Conservation (phyloP, 1,139 yeast species). For the Suhomyces bokatorum region DNA sequence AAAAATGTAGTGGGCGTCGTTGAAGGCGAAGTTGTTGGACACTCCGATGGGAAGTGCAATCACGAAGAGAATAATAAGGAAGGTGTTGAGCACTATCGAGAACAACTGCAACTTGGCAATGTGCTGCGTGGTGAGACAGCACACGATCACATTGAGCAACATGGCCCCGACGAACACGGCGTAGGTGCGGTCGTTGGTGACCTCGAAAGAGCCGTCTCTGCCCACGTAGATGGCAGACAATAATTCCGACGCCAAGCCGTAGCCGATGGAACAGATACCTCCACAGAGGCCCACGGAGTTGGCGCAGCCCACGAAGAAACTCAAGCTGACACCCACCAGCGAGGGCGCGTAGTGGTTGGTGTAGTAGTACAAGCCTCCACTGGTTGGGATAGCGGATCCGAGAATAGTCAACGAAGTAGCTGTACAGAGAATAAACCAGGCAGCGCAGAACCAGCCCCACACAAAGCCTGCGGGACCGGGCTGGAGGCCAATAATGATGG, state of each 20-base stretch:
- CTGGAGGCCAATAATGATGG: slow-evolving; percentile 36
- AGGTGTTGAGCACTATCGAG: slow-evolving; percentile 57
- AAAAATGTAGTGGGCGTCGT: slow-evolving; percentile 42
- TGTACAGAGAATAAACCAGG: slow-evolving; percentile 55
- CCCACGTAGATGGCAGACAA: slow-evolving; percentile 36
- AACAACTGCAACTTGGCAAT: slow-evolving; percentile 54
- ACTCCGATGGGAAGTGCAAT: slow-evolving; percentile 67
- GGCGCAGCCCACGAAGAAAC: slow-evolving; percentile 38
- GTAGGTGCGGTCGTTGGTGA: slow-evolving; percentile 33
- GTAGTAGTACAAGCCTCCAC: slow-evolving; percentile 55
- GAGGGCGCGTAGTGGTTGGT: slow-evolving; percentile 42
- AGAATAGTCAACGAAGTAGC: slow-evolving; percentile 69
- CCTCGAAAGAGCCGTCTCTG: slow-evolving; percentile 32
- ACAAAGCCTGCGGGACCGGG: slow-evolving; percentile 60
- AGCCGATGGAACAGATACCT: slow-evolving; percentile 40
- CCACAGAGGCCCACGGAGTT: slow-evolving; percentile 39
- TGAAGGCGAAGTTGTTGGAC: slow-evolving; percentile 31
- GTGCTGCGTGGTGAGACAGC: slow-evolving; percentile 35
- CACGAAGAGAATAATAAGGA: slow-evolving; percentile 55
- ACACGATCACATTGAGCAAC: slow-evolving; percentile 28
- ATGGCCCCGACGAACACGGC: slow-evolving; percentile 41
- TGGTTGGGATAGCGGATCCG: slow-evolving; percentile 68
- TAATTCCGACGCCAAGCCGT: slow-evolving; percentile 40
- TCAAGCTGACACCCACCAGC: slow-evolving; percentile 31
- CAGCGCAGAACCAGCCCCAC: slow-evolving; percentile 73